Evolutionary conservation across 495 filamentous ascomycete species (phyloP), one percentile per base, ranked within the genome.

Genomic region (Neurospora discreta): DNA sequence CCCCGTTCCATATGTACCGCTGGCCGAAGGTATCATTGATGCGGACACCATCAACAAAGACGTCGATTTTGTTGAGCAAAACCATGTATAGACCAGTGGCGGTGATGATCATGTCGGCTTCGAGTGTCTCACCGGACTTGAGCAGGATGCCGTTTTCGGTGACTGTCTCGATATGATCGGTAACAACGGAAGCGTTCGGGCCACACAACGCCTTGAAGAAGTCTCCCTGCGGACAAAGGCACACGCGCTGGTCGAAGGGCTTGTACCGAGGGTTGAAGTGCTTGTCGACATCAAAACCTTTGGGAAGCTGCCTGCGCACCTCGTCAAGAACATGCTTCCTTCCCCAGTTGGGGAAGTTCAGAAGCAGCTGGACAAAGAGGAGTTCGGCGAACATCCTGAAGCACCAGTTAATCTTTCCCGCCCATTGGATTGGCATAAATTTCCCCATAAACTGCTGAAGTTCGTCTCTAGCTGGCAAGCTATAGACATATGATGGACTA

Each of bases 231-330:
- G 92, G 92, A 23, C 85, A 87, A 52, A 92, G 79, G 74, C 92
- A 93, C 0, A 94, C 79, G 0, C 92, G 88, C 77, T 95, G 91
- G 30, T 93, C 86, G 85, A 90, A 93, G 7, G 90, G 90, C 68
- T 86, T 85, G 75, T 95, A 95, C 16, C 75, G 73, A 0, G 92
- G 92, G 36, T 85, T 86, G 83, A 94, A 95, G 76, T 93, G 88
- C 3, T 88, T 88, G 43, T 91, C 87, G 42, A 85, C 72, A 15
- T 87, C 82, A 46, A 91, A 81, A 58, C 81, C 81, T 4, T 75
- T 70, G 5, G 90, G 90, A 3, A 95, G 84, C 41, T 87, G 82
- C 20, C 75, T 70, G 39, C 80, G 76, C 16, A 85, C 83, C 30
- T 71, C 74, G 8, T 74, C 71, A 16, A 76, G 77, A 7, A 94